Evolutionary conservation across 352 stramenopile genomes (phyloP).

Genomic region (Nothophytophthora sp.): DNA sequence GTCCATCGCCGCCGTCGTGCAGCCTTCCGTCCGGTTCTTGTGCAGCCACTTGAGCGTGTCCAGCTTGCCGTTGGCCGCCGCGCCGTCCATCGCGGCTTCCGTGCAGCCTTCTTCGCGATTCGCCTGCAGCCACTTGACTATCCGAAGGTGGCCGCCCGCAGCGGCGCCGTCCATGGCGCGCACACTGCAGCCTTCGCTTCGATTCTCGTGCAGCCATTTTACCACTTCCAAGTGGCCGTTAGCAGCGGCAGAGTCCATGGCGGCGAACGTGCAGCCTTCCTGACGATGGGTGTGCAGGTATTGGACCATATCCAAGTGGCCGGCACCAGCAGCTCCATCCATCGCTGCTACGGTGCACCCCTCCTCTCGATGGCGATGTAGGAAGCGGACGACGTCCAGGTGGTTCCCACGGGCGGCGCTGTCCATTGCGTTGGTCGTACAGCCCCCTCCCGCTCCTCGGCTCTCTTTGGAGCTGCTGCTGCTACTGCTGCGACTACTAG

Average conservation of each 20-base stretch:
- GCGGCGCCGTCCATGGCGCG: slow-evolving; percentile 31
- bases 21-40: slow-evolving; percentile 28
- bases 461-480: slow-evolving; percentile 12
- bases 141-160: slow-evolving; percentile 20
- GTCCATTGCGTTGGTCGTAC: slow-evolving; percentile 36
- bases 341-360: slow-evolving; percentile 30
- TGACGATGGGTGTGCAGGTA: slow-evolving; percentile 31
- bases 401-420: slow-evolving; percentile 21
- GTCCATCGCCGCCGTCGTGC: slow-evolving; percentile 34
- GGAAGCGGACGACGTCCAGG: slow-evolving; percentile 33
- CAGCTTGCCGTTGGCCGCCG: slow-evolving; percentile 25
- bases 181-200: slow-evolving; percentile 30
- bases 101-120: slow-evolving; percentile 38
- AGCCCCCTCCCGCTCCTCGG: slow-evolving; percentile 17
- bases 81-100: slow-evolving; percentile 35
- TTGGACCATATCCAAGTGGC: slow-evolving; percentile 28
- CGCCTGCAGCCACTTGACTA: slow-evolving; percentile 33
- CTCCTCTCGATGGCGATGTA: slow-evolving; percentile 36
- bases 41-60: slow-evolving; percentile 34
- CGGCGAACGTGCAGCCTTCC: slow-evolving; percentile 24
- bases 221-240: slow-evolving; percentile 33
- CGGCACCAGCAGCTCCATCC: slow-evolving; percentile 29
- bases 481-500: slow-evolving; percentile 13
- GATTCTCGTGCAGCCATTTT: slow-evolving; percentile 32
- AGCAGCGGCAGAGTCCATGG: slow-evolving; percentile 29